A percentile compares a stretch with the other conserved stretches of the same genome.
phyloP scores from a whole-genome alignment of 495 filamentous ascomycete genomes.

The Lentithecium fluviatile region DNA sequence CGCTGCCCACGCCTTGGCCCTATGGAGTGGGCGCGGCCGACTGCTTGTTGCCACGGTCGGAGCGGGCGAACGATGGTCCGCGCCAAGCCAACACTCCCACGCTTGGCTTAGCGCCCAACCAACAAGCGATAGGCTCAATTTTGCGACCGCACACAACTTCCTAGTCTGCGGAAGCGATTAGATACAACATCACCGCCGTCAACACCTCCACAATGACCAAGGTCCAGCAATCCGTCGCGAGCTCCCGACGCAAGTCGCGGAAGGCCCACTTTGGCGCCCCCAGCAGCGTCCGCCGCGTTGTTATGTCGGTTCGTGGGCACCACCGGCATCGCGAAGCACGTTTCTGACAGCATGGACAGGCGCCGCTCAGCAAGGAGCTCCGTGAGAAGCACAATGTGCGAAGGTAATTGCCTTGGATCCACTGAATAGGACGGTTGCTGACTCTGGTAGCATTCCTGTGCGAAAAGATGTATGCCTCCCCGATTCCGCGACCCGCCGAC shows the following conservation, averaged over 20 bases:
- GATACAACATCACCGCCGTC: constrained; percentile 18
- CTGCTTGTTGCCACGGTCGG: constrained; percentile 3
- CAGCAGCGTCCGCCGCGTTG: constrained; percentile 82
- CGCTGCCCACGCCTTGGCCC: neutral
- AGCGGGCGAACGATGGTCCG: neutral
- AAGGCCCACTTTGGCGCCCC: constrained; percentile 95
- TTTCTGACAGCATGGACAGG: constrained; percentile 37
- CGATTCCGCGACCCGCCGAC: neutral
- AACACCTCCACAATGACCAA: constrained; percentile 52
- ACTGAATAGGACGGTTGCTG: neutral
- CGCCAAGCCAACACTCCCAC: constrained; percentile 9
- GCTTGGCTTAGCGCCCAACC: neutral
- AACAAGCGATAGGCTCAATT: constrained; percentile 20
- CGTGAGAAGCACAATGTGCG: constrained; percentile 91
- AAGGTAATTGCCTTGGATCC: constrained; percentile 9
- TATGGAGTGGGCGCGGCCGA: neutral
- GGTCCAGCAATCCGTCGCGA: constrained; percentile 46
- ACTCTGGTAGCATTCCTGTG: constrained; percentile 93
- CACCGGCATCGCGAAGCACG: constrained; percentile 43
- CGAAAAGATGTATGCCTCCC: constrained; percentile 67
- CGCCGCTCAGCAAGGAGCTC: constrained; percentile 91
- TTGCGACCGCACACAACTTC: constrained; percentile 17
- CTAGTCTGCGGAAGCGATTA: constrained; percentile 18
- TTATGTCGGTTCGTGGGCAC: constrained; percentile 57
- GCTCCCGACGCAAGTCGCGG: constrained; percentile 90